Percentiles rank a stretch among this genome's conserved stretches.
These are phyloP conservation scores for Pyrenochaeta sp. DNA, from an alignment of 2,329 filamentous ascomycete genomes.

Conservation along the genomic window DNA sequence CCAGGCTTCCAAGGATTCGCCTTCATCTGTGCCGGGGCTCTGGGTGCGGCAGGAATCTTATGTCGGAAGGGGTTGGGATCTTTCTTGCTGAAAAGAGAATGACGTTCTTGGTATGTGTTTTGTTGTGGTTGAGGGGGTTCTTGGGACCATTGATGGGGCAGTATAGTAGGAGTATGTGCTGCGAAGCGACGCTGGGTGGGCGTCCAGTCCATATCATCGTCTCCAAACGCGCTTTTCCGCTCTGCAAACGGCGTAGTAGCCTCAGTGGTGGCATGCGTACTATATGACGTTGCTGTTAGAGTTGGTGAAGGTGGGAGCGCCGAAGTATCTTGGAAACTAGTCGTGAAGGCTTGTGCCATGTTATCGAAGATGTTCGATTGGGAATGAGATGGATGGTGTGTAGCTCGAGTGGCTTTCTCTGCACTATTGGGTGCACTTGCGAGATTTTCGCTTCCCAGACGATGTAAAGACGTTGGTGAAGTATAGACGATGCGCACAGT, in stretches of 20 bases:
- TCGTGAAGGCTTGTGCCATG: slow-evolving; percentile 49
- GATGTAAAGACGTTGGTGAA: slow-evolving; percentile 35
- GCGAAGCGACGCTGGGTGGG: slow-evolving; percentile 55
- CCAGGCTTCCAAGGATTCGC: slow-evolving; percentile 66
- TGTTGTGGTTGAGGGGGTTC: slow-evolving; percentile 13
- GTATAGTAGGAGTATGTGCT: slow-evolving; percentile 18
- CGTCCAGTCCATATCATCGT: slow-evolving; percentile 78
- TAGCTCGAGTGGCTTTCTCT: slow-evolving; percentile 31
- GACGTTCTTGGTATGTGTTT: slow-evolving; percentile 9
- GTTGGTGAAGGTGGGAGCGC: slow-evolving; percentile 46
- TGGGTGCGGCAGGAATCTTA: slow-evolving; percentile 73
- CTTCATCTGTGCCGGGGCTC: slow-evolving; percentile 68
- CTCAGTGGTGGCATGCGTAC: slow-evolving; percentile 35
- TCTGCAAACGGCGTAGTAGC: slow-evolving; percentile 31
- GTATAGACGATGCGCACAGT: slow-evolving; percentile 67
- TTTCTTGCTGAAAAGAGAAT: slow-evolving; percentile 35
- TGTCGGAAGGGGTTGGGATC: slow-evolving; percentile 71
- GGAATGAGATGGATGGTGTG: slow-evolving; percentile 32
- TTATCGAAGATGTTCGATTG: slow-evolving; percentile 42
- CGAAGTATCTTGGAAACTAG: slow-evolving; percentile 46
- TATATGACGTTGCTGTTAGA: slow-evolving; percentile 31
- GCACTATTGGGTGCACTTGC: slow-evolving; percentile 27
- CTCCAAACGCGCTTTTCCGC: slow-evolving; percentile 24
- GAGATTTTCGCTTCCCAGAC: slow-evolving; percentile 34
- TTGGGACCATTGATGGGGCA: slow-evolving; percentile 27